Percentiles rank a stretch among this genome's conserved stretches.
Conservation (phyloP, 208 protist genomes). For the Entamoeba invadens region DNA sequence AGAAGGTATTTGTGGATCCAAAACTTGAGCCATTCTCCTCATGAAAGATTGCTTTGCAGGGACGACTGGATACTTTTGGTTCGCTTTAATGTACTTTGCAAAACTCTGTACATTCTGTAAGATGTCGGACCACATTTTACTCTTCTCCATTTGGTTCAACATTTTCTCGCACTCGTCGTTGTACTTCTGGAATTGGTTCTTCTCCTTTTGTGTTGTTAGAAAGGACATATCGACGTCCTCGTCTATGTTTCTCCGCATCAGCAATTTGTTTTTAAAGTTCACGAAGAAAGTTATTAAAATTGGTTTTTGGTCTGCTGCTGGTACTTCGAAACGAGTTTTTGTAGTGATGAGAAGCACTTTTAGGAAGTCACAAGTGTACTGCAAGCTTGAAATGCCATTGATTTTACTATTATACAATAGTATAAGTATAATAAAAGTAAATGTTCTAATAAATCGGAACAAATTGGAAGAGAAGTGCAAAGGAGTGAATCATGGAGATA, state of each 20-base stretch:
- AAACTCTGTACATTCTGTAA: not conserved
- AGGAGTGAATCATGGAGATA: too few species aligned
- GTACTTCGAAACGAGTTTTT: too few species aligned
- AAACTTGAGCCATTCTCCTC: not conserved
- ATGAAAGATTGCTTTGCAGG: not conserved
- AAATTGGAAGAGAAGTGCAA: too few species aligned
- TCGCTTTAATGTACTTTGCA: not conserved
- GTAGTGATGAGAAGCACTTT: too few species aligned
- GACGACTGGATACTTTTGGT: not conserved
- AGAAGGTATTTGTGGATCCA: not conserved
- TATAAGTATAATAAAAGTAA: too few species aligned
- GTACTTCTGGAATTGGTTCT: not conserved
- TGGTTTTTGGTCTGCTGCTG: too few species aligned
- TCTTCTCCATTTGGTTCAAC: not conserved
- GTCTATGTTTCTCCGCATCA: not conserved
- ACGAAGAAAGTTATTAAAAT: too few species aligned
- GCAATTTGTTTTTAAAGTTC: too few species aligned
- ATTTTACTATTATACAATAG: too few species aligned
- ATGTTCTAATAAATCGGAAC: too few species aligned
- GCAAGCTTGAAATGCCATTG: too few species aligned
- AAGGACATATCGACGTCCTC: not conserved
- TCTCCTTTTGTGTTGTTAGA: not conserved
- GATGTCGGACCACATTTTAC: not conserved
- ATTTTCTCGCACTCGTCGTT: not conserved
- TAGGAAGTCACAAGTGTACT: too few species aligned